Evolutionary conservation across 768 basidiomycete species (phyloP), one percentile per base, ranked within the genome.

Genomic region (Tylopilus sp.): DNA sequence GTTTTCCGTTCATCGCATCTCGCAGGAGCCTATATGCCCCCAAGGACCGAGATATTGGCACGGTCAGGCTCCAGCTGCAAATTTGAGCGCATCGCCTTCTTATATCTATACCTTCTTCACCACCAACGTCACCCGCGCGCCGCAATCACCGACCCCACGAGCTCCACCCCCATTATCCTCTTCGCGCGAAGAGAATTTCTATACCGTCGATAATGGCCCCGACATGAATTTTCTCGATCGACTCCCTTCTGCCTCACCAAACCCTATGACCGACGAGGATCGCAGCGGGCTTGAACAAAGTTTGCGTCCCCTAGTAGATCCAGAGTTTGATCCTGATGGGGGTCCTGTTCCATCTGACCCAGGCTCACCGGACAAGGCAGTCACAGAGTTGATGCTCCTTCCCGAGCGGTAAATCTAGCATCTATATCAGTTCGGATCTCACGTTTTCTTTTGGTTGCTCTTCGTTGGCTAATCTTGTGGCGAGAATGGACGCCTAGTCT

Each of bases 71-170:
- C 58, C 69, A 1, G 17, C 46, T 16, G 17, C 60, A 22, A 44
- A 37, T 55, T 48, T 59, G 41, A 58, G 51, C 48, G 41, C 62
- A 54, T 54, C 61, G 10, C 46, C 59, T 52, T 28, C 59, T 40
- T 59, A 64, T 40, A 63, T 77, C 45, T 78, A 79, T 50, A 76
- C 78, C 3, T 81, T 81, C 62, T 81, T 84, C 61, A 64, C 75
- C 12, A 59, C 71, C 42, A 68, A 75, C 9, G 78, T 80, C 26
- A 70, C 77, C 6, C 63, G 64, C 28, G 73, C 72, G 3, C 57
- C 63, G 6, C 59, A 46, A 22, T 41, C 30, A 8, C 58, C 65
- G 31, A 7, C 37, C 10, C 33, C 43, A 45, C 56, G 45, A 24
- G 33, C 16, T n/a, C 29, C 37, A 8, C 33, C 16, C 25, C 24